These are phyloP conservation scores for Dunaliella primolecta DNA, from an alignment of 139 green algal species.

Conservation along the genomic window DNA sequence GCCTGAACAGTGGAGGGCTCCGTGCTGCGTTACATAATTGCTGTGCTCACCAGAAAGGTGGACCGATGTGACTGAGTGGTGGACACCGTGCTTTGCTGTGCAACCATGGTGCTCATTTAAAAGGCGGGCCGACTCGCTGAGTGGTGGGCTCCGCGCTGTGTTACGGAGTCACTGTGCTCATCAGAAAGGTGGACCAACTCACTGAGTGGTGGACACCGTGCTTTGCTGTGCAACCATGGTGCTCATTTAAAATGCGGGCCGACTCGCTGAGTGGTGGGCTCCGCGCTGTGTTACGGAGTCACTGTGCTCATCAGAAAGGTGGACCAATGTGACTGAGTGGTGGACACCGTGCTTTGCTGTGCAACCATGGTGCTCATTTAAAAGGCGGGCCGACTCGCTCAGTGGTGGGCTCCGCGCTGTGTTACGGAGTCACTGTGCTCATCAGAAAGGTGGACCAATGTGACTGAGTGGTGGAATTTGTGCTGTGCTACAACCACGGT, in stretches of 20 bases:
- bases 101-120: constrained; percentile 61
- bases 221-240: constrained; percentile 57
- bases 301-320: constrained; percentile 52
- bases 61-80: constrained; percentile 55
- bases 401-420: constrained; percentile 78
- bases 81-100: constrained; percentile 69
- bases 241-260: constrained; percentile 52
- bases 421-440: constrained; percentile 61
- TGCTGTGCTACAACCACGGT: constrained; percentile 61
- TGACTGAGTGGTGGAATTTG: constrained; percentile 77
- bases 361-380: constrained; percentile 61
- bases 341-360: constrained; percentile 72
- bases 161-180: constrained; percentile 63
- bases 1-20: constrained; percentile 61
- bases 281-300: constrained; percentile 56
- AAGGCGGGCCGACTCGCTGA: constrained; percentile 44
- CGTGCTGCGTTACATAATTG: constrained; percentile 57
- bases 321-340: constrained; percentile 50
- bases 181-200: constrained; percentile 35
- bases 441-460: constrained; percentile 40
- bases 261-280: constrained; percentile 65
- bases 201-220: constrained; percentile 78
- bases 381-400: constrained; percentile 42
- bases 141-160: constrained; percentile 77
- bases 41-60: constrained; percentile 47